Evolutionary conservation across 805 yeast genomes (phyloP).

Genomic region (Monosporozyma siamensis): DNA sequence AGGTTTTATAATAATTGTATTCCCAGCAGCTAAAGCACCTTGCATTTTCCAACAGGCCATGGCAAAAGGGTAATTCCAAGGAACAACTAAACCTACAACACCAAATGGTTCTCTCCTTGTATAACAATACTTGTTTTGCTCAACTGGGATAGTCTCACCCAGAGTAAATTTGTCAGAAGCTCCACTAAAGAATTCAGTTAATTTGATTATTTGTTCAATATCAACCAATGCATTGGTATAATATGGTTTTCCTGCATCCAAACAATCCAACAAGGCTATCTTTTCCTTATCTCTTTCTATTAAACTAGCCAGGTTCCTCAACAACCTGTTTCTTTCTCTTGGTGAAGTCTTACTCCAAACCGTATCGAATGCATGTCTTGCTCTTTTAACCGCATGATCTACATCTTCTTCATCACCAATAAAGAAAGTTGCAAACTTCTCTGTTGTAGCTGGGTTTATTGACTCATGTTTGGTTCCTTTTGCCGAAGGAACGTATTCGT

Average conservation of each 20-base stretch:
- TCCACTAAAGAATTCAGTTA: slow-evolving; percentile 58
- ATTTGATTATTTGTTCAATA: slow-evolving; percentile 43
- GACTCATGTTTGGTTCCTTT: slow-evolving; percentile 35
- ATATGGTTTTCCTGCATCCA: slow-evolving; percentile 49
- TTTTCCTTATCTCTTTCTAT: slow-evolving; percentile 38
- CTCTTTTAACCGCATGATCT: slow-evolving; percentile 43
- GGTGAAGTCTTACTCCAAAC: slow-evolving; percentile 41
- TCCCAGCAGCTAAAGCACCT: slow-evolving; percentile 44
- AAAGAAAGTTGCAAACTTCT: slow-evolving; percentile 37
- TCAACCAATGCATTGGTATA: slow-evolving; percentile 45
- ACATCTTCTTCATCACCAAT: slow-evolving; percentile 41
- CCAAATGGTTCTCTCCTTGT: slow-evolving; percentile 43
- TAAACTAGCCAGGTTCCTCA: slow-evolving; percentile 39
- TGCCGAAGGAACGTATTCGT: slow-evolving; percentile 38
- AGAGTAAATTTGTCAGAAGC: slow-evolving; percentile 50
- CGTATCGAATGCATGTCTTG: slow-evolving; percentile 36
- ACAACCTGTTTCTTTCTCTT: slow-evolving; percentile 32
- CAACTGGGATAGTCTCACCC: slow-evolving; percentile 56
- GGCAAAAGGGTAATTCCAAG: slow-evolving; percentile 41
- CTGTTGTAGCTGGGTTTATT: slow-evolving; percentile 42
- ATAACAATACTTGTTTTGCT: slow-evolving; percentile 41
- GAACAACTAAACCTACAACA: slow-evolving; percentile 39
- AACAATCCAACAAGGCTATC: slow-evolving; percentile 45
- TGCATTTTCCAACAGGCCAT: slow-evolving; percentile 41
- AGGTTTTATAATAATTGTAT: slow-evolving; percentile 35